Percentiles rank a stretch among this genome's conserved stretches.
These are phyloP conservation scores for Magnusiomyces paraingens DNA, from an alignment of 1,139 yeast genomes.

Conservation along the genomic window DNA sequence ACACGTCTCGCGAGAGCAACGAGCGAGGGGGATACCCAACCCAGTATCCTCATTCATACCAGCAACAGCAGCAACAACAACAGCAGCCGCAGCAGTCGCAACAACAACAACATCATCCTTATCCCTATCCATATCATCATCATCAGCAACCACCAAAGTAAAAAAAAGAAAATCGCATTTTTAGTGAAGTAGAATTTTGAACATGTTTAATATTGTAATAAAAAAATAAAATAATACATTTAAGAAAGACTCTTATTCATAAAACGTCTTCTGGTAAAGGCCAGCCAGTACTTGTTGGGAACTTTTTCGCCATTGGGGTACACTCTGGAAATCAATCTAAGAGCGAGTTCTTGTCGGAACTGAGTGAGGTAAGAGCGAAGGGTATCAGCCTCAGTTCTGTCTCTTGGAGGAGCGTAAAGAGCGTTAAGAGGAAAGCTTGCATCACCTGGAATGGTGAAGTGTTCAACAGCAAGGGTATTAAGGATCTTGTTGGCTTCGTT, in stretches of 20 bases:
- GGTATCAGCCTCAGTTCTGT: constrained; percentile 68
- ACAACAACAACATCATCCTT: neutral
- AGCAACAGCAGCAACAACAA: constrained; percentile 4
- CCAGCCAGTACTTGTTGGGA: constrained; percentile 75
- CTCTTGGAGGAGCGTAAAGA: constrained; percentile 69
- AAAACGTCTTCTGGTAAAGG: constrained; percentile 88
- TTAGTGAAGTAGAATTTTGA: neutral
- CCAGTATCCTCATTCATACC: neutral
- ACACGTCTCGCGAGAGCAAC: constrained; percentile 22
- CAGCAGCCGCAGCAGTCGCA: neutral
- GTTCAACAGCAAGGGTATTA: constrained; percentile 80
- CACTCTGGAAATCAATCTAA: constrained; percentile 67
- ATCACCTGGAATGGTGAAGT: constrained; percentile 91
- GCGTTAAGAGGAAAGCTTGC: constrained; percentile 88
- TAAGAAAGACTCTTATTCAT: constrained; percentile 68
- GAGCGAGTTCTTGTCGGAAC: constrained; percentile 90
- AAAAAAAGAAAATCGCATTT: neutral
- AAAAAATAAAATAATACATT: constrained; percentile 1
- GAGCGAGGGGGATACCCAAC: constrained; percentile 20
- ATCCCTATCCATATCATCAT: neutral
- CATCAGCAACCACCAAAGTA: constrained; percentile 1
- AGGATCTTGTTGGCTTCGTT: constrained; percentile 68
- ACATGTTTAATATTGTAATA: neutral
- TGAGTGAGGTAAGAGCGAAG: constrained; percentile 78
- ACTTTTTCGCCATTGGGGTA: constrained; percentile 48